Percentiles rank a stretch among this genome's conserved stretches.
These are phyloP conservation scores for Pleurotus salmoneostramineus DNA, from an alignment of 768 basidiomycete genomes.

Conservation along the genomic window DNA sequence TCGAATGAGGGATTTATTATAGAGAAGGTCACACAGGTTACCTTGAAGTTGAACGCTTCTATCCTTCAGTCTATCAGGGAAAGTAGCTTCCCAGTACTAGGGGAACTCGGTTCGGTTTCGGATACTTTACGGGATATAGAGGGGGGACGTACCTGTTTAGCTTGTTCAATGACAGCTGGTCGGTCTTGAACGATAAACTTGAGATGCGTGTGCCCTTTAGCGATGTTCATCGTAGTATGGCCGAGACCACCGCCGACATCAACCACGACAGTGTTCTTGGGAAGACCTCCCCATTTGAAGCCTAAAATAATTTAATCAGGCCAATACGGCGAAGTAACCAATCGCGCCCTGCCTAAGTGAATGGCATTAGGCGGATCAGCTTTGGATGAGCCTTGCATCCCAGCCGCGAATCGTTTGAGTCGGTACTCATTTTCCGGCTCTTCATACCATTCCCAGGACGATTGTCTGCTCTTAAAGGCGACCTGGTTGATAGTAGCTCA, in stretches of 20 bases:
- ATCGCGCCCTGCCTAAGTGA: neutral
- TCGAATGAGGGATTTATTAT: neutral
- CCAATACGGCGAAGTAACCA: neutral
- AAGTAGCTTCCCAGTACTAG: conserved; percentile 22
- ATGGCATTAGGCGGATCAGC: conserved; percentile 13
- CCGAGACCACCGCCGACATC: conserved; percentile 35
- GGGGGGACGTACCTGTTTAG: conserved; percentile 15
- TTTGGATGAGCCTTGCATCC: conserved; percentile 17
- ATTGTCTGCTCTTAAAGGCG: conserved; percentile 17
- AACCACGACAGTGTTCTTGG: conserved; percentile 18
- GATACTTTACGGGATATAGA: neutral
- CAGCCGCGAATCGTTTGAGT: conserved; percentile 22
- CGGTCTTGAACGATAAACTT: conserved; percentile 33
- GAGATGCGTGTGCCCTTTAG: conserved; percentile 18
- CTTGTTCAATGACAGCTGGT: conserved; percentile 18
- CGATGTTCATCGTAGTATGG: conserved; percentile 22
- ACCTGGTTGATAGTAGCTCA: conserved; percentile 18
- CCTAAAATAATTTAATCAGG: conserved; percentile 8
- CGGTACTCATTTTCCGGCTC: conserved; percentile 23
- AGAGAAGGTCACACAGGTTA: conserved; percentile 1
- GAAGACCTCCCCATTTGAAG: conserved; percentile 14
- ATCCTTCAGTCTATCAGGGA: conserved; percentile 18
- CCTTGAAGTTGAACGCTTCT: conserved; percentile 24
- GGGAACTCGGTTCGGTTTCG: neutral
- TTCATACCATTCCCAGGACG: conserved; percentile 27